Evolutionary conservation across 2,329 filamentous ascomycete genomes (phyloP), one percentile per base, ranked within the genome.

Genomic region (Xylaria multiplex): DNA sequence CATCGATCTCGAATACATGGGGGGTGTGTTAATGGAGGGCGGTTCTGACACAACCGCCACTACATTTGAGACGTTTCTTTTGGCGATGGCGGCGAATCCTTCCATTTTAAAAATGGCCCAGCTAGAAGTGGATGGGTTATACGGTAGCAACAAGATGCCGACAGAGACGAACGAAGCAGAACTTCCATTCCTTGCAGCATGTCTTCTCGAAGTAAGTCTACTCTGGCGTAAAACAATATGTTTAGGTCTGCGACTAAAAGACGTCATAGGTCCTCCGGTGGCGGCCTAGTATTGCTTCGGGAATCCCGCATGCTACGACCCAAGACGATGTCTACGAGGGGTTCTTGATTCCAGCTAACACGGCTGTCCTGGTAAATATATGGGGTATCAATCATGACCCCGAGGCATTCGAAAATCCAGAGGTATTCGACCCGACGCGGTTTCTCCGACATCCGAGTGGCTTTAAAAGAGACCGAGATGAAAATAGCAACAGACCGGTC

Each of bases 41-140:
- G 81, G 77, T 22, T 79, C 79, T 6, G 83, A 82, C 71, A 85
- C 82, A 2, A 81, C 80, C 1, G 77, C 78, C 40, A 73, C 74
- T 37, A 80, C 77, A 0, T 76, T 85, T 4, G 73, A 79, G 35
- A 78, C 75, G 4, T 83, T 85, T 66, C 73, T 83, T 1, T 75
- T 82, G 22, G 85, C 84, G 6, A 84, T 86, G 82, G 69, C 79
- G 0, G 68, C 82, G 0, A 77, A 79, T 16, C 76, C 77, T 1
- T 77, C 77, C 0, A 80, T 83, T 0, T 82, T 84, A 65, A 79
- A 72, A 64, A 75, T 72, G 43, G 82, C 79, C 0, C 81, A 81
- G 43, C 68, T 70, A 0, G 80, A 83, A 50, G 66, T 84, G 13
- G 81, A 84, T 66, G 68, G 72, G 2, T 75, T 81, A 7, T 73